A percentile compares a stretch with the other conserved stretches of the same genome.
These are phyloP conservation scores for Rosa chinensis DNA, from an alignment of 306 rosid genomes.

Conservation along the genomic window DNA sequence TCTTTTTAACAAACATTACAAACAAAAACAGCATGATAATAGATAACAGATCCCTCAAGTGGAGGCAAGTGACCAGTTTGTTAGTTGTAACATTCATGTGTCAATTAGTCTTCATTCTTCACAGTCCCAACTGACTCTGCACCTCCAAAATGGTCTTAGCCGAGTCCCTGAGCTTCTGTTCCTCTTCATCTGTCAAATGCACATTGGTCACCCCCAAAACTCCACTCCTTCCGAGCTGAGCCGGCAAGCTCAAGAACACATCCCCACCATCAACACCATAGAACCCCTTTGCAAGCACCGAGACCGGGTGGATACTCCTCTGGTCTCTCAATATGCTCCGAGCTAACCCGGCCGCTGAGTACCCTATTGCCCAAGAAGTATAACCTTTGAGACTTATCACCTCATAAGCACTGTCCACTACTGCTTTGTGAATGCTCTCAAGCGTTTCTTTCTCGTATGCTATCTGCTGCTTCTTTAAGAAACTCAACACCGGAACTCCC, in stretches of 20 bases:
- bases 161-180: constrained; percentile 52
- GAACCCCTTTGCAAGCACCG: constrained; percentile 74
- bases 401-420: constrained; percentile 68
- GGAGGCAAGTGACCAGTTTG: neutral
- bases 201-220: constrained; percentile 75
- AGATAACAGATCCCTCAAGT: neutral
- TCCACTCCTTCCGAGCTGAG: constrained; percentile 77
- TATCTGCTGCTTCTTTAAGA: constrained; percentile 62
- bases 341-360: constrained; percentile 70
- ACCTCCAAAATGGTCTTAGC: constrained; percentile 62
- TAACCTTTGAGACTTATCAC: constrained; percentile 83
- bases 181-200: constrained; percentile 66
- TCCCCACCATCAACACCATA: constrained; percentile 65
- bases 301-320: constrained; percentile 78
- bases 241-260: constrained; percentile 82
- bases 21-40: neutral
- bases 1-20: neutral
- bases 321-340: constrained; percentile 67
- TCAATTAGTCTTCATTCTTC: constrained; percentile 14
- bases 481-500: constrained; percentile 83
- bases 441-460: constrained; percentile 68
- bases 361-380: constrained; percentile 96
- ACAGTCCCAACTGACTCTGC: constrained; percentile 62
- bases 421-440: constrained; percentile 71
- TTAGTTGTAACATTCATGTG: neutral